Evolutionary conservation across 169 alveolate genomes (phyloP).

Genomic region (Cyclospora cayetanensis): DNA sequence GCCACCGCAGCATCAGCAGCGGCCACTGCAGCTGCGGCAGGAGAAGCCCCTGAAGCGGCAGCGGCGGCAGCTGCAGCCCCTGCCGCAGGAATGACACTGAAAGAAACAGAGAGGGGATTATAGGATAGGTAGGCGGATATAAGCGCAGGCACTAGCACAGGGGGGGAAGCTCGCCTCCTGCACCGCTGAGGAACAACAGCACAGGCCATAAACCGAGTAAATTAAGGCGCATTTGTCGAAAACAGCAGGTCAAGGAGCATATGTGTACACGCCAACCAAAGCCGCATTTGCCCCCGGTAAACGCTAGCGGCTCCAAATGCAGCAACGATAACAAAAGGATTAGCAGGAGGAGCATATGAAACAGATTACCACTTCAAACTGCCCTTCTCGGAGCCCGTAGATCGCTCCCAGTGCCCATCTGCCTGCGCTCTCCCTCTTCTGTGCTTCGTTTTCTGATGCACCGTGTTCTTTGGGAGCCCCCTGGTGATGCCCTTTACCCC

Average conservation of each 20-base stretch:
- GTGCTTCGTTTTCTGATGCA: background rate
- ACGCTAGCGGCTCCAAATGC: background rate
- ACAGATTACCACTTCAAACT: background rate
- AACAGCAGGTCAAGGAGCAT: background rate
- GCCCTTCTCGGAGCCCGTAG: background rate
- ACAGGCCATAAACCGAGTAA: background rate
- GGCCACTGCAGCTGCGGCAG: background rate
- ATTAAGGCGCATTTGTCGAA: no score
- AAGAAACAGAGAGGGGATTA: background rate
- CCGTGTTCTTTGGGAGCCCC: background rate
- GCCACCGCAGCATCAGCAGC: background rate
- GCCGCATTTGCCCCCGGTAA: background rate
- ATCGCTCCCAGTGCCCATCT: background rate
- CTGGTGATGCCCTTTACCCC: background rate
- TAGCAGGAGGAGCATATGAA: background rate
- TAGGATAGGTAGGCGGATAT: background rate
- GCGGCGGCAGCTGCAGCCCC: background rate
- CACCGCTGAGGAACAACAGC: background rate
- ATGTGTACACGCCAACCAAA: background rate
- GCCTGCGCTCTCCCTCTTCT: background rate
- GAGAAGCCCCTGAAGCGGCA: background rate
- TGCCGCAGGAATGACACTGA: background rate
- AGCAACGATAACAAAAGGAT: background rate
- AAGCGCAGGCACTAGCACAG: background rate
- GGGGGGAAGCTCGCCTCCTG: background rate